Base-by-base conservation (phyloP, 140 eudicot species). In the Flaveria floridana region DNA sequence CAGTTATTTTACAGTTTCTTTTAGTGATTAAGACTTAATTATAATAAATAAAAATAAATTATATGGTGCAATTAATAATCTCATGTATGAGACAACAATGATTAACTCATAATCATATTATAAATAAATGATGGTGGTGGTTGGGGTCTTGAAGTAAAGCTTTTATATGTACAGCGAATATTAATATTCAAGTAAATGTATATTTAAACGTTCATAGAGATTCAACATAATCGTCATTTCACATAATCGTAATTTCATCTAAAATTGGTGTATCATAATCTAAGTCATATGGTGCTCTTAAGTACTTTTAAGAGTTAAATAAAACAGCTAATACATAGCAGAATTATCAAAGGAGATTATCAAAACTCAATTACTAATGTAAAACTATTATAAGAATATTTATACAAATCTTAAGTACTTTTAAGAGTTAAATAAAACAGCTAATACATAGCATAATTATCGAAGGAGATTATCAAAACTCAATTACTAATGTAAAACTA, bases 31-130 rank as follows among this genome's bases (percentile, higher is more conserved):
- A 1, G 4, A 63, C 3, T 28, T 63, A 26, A 15, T 16, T 14
- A 14, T 26, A 30, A n/a, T 63, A 15, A 67, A 67, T 11, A 67
- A 44, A 16, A 42, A 16, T 41, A n/a, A 64, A 3, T 67, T 42
- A 7, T 28, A 10, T 67, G 72, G 19, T 19, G 37, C 50, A 19
- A 16, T 14, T 41, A 41, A 44, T 48, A 21, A 46, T 68, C 19
- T 68, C 42, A 44, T 68, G 73, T 47, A 2, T 68, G 59, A 46
- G 58, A 44, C 14, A 68, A 68, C 73, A 20, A 42, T 68, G 34
- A 68, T 20, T 44, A 20, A 19, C 18, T 56, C 41, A 16, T 37
- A 72, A 13, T n/a, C 14, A n/a, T 50, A 50, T 15, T 10, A 25
- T 50, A 70, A 23, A 70, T 13, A 20, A 70, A 14, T 13, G 14